Percentiles rank a stretch among this genome's conserved stretches.
phyloP scores from a whole-genome alignment of 2,329 filamentous ascomycete genomes.

The Whalleya microplaca region DNA sequence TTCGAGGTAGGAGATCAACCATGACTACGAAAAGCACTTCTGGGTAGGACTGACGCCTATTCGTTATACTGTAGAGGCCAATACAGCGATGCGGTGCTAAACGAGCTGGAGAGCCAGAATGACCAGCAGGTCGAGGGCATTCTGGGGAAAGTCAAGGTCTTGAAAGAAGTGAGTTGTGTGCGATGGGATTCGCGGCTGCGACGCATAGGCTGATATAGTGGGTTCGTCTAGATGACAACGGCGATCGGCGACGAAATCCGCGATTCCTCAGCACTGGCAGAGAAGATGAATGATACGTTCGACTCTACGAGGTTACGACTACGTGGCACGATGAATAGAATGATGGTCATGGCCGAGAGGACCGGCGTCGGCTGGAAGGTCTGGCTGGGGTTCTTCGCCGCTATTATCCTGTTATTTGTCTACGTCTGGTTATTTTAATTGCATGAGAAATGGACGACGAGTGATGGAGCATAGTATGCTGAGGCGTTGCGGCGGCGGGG shows the following conservation, averaged over 20 bases:
- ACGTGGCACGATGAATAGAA: conserved; percentile 92
- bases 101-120: conserved; percentile 95
- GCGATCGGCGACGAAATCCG: conserved; percentile 96
- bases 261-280: conserved; percentile 82
- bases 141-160: conserved; percentile 81
- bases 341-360: conserved; percentile 92
- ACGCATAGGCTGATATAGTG: neutral
- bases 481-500: neutral
- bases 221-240: conserved; percentile 70
- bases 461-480: neutral
- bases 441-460: neutral
- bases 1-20: conserved; percentile 51
- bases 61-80: conserved; percentile 65
- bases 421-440: conserved; percentile 88
- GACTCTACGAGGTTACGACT: conserved; percentile 81
- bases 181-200: neutral
- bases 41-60: neutral
- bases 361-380: conserved; percentile 96
- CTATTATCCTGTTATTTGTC: conserved; percentile 79
- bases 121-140: conserved; percentile 90
- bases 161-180: conserved; percentile 77
- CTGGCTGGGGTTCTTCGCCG: conserved; percentile 87
- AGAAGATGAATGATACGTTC: conserved; percentile 96
- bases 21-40: neutral
- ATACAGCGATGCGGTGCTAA: conserved; percentile 89